Evolutionary conservation across 1,284 basidiomycete genomes (phyloP).

Genomic region (Ustilago xerochloae): DNA sequence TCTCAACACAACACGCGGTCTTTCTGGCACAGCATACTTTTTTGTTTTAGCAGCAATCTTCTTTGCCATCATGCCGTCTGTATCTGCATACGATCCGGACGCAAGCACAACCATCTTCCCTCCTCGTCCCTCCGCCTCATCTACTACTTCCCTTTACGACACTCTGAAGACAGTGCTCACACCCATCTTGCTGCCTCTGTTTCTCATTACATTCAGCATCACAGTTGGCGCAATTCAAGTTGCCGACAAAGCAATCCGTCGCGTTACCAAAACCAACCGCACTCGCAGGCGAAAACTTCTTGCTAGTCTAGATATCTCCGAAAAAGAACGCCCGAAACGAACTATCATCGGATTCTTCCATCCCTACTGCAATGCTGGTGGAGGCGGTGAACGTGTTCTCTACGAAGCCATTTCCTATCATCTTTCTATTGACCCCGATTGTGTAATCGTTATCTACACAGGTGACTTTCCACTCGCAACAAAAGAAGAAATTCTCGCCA

Average conservation of each 20-base stretch:
- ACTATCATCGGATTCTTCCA: slow-evolving; percentile 82
- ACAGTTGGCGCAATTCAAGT: slow-evolving; percentile 35
- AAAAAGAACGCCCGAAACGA: slow-evolving; percentile 9
- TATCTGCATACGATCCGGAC: slow-evolving; percentile 2
- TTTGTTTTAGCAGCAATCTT: slow-evolving; percentile 19
- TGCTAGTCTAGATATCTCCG: slow-evolving; percentile 20
- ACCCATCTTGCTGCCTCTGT: slow-evolving; percentile 15
- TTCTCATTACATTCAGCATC: slow-evolving; percentile 28
- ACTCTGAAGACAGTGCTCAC: slow-evolving; percentile 5
- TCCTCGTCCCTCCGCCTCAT: not conserved
- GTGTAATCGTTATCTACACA: slow-evolving; percentile 87
- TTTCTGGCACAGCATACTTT: slow-evolving; percentile 25
- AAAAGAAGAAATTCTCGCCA: slow-evolving; percentile 81
- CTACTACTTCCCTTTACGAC: not conserved
- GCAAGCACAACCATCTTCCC: slow-evolving; percentile 4
- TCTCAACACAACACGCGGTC: slow-evolving; percentile 8
- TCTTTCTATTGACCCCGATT: slow-evolving; percentile 78
- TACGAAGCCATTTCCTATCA: slow-evolving; percentile 89
- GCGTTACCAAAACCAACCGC: slow-evolving; percentile 20
- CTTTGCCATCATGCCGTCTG: slow-evolving; percentile 23
- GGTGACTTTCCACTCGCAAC: slow-evolving; percentile 72
- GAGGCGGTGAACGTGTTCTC: slow-evolving; percentile 94
- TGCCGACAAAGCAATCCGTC: slow-evolving; percentile 26
- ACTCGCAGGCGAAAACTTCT: slow-evolving; percentile 30
- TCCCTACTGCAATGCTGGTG: slow-evolving; percentile 96